Conservation (phyloP, 2,329 filamentous ascomycete genomes). For the Trichothecium roseum region DNA sequence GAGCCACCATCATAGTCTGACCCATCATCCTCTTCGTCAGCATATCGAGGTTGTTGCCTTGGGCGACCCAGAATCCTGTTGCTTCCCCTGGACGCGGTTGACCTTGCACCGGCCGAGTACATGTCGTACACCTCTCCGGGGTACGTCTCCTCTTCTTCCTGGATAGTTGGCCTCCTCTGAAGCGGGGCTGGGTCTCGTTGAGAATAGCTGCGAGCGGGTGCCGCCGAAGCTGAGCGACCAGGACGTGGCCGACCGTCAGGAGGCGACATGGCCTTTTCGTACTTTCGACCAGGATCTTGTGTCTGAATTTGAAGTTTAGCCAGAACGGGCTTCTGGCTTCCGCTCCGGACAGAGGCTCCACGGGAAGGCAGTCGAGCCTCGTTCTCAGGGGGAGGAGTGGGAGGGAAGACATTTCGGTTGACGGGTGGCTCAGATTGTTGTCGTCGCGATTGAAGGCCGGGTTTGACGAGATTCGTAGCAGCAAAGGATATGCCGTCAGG, state of each 20-base stretch:
- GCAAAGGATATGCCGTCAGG: constrained; percentile 81
- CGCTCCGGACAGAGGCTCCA: constrained; percentile 50
- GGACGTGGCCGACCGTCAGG: constrained; percentile 26
- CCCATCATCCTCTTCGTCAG: constrained; percentile 74
- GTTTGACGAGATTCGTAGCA: constrained; percentile 86
- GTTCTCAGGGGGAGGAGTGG: constrained; percentile 92
- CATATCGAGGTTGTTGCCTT: constrained; percentile 46
- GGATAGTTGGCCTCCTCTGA: constrained; percentile 19
- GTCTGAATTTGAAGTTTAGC: constrained; percentile 53
- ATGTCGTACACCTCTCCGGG: constrained; percentile 61
- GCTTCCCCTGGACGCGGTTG: constrained; percentile 22
- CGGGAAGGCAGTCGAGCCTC: constrained; percentile 50
- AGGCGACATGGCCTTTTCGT: constrained; percentile 40
- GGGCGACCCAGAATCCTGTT: neutral
- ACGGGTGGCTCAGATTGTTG: constrained; percentile 79
- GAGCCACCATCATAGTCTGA: constrained; percentile 61
- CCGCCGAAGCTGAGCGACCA: constrained; percentile 33
- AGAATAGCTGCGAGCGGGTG: constrained; percentile 32
- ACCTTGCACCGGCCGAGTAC: constrained; percentile 31
- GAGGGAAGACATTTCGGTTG: constrained; percentile 77
- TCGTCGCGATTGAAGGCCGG: constrained; percentile 66
- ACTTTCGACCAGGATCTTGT: constrained; percentile 39
- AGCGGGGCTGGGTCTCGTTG: constrained; percentile 23
- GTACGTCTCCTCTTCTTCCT: constrained; percentile 52
- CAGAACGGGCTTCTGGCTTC: constrained; percentile 45